Evolutionary conservation across 2,329 filamentous ascomycete species (phyloP), one percentile per base, ranked within the genome.

Genomic region (Cordyceps pruinosa): DNA sequence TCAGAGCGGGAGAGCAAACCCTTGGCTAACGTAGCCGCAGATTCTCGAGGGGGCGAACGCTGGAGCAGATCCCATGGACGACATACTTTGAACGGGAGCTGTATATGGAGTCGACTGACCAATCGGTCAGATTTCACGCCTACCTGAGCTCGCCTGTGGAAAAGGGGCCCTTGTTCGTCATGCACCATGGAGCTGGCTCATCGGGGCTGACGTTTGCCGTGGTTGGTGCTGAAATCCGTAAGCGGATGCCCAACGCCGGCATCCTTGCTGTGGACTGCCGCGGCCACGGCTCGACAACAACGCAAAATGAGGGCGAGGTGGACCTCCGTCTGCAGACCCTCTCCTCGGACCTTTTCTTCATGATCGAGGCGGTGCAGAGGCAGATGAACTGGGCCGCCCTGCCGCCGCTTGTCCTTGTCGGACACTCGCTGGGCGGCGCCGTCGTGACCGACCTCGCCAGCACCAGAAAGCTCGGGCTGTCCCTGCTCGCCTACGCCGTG

Each of bases 161-260:
- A 37, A 80, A 81, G 60, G 89, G 88, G 0, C 91, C 93, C 0
- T 77, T 99, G 5, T 92, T 99, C 71, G 87, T 97, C 59, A 90
- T 89, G 73, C 94, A 99, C 69, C 94, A 99, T 73, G 94, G 94
- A 39, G 94, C 90, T 41, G 94, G 94, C 17, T 96, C 92, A 4
- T 96, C 92, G 0, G 95, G 89, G 7, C 81, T 97, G 58, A 96
- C 91, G 2, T 99, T 97, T 72, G 92, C 92, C 5, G 79, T 90
- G 4, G 84, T 96, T 60, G 84, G 87, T 2, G 79, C 83, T 45
- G 88, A 95, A 69, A 84, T 97, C 60, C 82, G 86, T 54, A 89
- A 87, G 69, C 78, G 83, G 7, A 77, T 96, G 42, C 90, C 94
- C 0, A 78, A 83, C 7, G 89, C 92, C 3, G 95, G 94, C 1